Evolutionary conservation across 1,284 basidiomycete genomes (phyloP).

Genomic region (Sporisorium graminicola): DNA sequence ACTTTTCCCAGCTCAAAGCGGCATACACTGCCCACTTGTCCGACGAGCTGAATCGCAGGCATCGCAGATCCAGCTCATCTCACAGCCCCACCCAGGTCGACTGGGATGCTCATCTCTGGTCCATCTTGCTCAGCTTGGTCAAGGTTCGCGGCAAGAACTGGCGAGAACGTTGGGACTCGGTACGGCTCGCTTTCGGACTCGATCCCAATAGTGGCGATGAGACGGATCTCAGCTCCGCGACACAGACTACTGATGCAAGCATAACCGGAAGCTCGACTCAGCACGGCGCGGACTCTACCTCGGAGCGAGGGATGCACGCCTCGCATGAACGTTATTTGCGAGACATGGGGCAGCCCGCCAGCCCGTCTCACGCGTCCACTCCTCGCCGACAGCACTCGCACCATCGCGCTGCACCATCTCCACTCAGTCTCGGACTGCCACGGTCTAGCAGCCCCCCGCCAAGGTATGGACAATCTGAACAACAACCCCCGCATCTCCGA

Average conservation of each 20-base stretch:
- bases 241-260: constrained; percentile 18
- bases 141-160: constrained; percentile 63
- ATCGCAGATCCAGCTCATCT: background rate
- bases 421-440: constrained; percentile 10
- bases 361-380: background rate
- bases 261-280: constrained; percentile 6
- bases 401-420: background rate
- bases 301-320: background rate
- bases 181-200: constrained; percentile 61
- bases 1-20: constrained; percentile 62
- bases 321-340: background rate
- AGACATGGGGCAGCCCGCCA: background rate
- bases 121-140: constrained; percentile 61
- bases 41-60: constrained; percentile 20
- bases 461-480: background rate
- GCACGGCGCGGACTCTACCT: background rate
- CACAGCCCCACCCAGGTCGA: constrained; percentile 11
- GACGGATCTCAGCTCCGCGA: constrained; percentile 21
- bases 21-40: constrained; percentile 51
- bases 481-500: background rate
- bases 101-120: constrained; percentile 63
- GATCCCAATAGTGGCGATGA: constrained; percentile 52
- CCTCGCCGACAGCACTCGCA: background rate
- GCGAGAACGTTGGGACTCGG: constrained; percentile 65
- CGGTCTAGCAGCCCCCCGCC: constrained; percentile 26